These are phyloP conservation scores for Phlebiopsis gigantea DNA, from an alignment of 768 basidiomycete species.

Conservation along the genomic window DNA sequence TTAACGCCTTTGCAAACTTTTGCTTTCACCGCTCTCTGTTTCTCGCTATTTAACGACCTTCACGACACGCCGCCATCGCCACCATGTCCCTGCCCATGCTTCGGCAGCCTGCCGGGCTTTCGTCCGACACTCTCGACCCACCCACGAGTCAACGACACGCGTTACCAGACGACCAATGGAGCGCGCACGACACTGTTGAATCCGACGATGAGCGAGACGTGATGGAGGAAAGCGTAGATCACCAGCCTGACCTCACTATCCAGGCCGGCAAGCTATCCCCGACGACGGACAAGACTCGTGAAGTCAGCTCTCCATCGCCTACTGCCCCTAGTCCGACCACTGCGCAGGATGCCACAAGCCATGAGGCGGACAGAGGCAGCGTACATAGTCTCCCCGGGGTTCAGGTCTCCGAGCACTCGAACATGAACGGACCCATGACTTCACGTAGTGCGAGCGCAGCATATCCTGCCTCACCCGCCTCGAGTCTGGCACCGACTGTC, in stretches of 20 bases:
- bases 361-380: slow-evolving; percentile 44
- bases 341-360: slow-evolving; percentile 29
- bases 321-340: slow-evolving; percentile 23
- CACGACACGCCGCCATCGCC: slow-evolving; percentile 7
- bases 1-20: neutral
- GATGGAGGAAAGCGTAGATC: slow-evolving; percentile 19
- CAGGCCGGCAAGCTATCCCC: slow-evolving; percentile 20
- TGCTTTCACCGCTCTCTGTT: slow-evolving; percentile 2
- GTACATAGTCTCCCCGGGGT: slow-evolving; percentile 55
- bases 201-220: slow-evolving; percentile 29
- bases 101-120: slow-evolving; percentile 20
- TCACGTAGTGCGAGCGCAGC: slow-evolving; percentile 26
- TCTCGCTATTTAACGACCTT: slow-evolving; percentile 12
- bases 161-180: slow-evolving; percentile 32
- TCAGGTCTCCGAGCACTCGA: slow-evolving; percentile 41
- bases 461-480: slow-evolving; percentile 25
- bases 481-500: slow-evolving; percentile 19
- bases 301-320: slow-evolving; percentile 33
- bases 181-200: slow-evolving; percentile 31
- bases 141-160: slow-evolving; percentile 15
- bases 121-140: slow-evolving; percentile 23
- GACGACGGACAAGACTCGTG: slow-evolving; percentile 20
- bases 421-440: slow-evolving; percentile 19
- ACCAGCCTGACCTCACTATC: slow-evolving; percentile 24
- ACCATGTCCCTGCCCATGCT: slow-evolving; percentile 17